Base-by-base conservation (phyloP, 805 yeast genomes). In the Candida morakotiae region DNA sequence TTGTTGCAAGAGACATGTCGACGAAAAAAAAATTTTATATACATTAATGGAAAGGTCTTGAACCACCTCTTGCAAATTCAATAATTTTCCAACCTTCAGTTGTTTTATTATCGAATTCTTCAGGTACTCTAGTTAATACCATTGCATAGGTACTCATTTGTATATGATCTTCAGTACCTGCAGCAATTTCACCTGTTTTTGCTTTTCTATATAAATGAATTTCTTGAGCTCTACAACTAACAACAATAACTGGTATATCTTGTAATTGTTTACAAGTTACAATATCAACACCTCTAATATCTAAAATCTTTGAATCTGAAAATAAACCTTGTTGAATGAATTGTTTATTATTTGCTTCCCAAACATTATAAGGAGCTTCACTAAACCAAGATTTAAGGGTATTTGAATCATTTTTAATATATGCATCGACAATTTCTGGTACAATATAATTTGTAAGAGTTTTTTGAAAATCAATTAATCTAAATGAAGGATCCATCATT, bases 11-110 rank as follows among this genome's bases (percentile, higher is more conserved):
- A 29, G 70, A 60, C 73, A 67, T 67, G 33, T 35, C 19, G 38
- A 9, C 5, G 20, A 29, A 9, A 23, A 28, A 35, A 28, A 28
- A 14, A 10, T 23, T 21, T 27, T 25, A 40, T 26, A 31, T 37
- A 36, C 40, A 39, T 25, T 44, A 68, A 47, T 67, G 71, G 76
- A 83, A 88, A 42, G 81, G 83, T 66, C 95, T 81, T 26, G 95
- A 82, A 29, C 87, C 91, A 49, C 96, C 96, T 55, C 96, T 81
- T 34, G 87, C 96, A 58, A 91, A 86, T 67, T 91, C 98, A 54
- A 91, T 62, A 39, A 93, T 79, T 69, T 86, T 87, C 98, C 98
- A 93, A 23, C 99, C 99, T 55, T 87, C 95, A 17, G 99, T 93
- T 53, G 81, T 89, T 37, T 77, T 74, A 58, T 93, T 85, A 45